phyloP scores from a whole-genome alignment of 257 asterid genomes.

The Coffea eugenioides region DNA sequence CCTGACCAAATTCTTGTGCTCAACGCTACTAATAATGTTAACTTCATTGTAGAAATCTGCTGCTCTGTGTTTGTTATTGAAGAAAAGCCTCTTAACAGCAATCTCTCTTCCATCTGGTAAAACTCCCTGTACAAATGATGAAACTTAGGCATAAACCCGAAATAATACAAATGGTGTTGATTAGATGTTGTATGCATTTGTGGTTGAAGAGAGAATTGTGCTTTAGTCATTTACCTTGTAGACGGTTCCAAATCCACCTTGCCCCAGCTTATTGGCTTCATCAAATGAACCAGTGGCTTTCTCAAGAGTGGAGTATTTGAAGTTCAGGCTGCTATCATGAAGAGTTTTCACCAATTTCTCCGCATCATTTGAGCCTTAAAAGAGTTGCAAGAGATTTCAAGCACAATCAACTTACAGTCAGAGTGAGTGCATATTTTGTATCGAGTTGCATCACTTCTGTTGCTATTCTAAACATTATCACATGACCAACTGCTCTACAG shows the following conservation, averaged over 20 bases:
- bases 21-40: constrained; percentile 83
- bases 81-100: constrained; percentile 90
- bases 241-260: constrained; percentile 95
- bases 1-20: constrained; percentile 85
- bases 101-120: constrained; percentile 88
- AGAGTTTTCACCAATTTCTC: constrained; percentile 68
- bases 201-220: background rate
- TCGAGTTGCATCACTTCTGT: too few relatives aligned
- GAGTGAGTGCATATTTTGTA: background rate
- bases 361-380: constrained; percentile 53
- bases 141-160: background rate
- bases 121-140: constrained; percentile 51
- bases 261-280: constrained; percentile 86
- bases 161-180: background rate
- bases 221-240: constrained; percentile 49
- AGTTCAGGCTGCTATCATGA: constrained; percentile 77
- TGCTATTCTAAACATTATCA: background rate
- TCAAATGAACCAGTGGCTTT: constrained; percentile 79
- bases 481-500: background rate
- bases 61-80: constrained; percentile 84
- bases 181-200: background rate
- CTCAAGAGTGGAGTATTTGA: constrained; percentile 87
- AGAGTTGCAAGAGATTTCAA: background rate
- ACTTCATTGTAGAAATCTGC: constrained; percentile 92
- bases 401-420: background rate